Evolutionary conservation across 352 stramenopile genomes (phyloP).

Genomic region (Globisporangium okanoganense): DNA sequence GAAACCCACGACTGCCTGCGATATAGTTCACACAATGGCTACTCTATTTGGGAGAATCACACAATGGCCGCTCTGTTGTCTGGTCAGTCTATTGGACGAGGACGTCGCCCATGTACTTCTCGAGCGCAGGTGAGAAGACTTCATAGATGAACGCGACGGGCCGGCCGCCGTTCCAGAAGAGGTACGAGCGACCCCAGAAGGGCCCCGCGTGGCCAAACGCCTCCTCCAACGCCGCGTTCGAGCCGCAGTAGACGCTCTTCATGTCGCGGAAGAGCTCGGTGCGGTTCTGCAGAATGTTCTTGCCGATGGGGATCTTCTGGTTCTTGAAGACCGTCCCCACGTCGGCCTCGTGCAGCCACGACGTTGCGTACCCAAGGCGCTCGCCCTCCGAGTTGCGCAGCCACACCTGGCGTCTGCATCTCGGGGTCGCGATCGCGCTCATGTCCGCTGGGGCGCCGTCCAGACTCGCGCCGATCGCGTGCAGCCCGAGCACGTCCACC

Average conservation of each 20-base stretch:
- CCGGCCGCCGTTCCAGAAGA: constrained; percentile 80
- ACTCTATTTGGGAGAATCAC: not conserved
- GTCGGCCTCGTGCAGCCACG: constrained; percentile 65
- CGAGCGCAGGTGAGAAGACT: constrained; percentile 76
- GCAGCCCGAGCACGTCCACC: constrained; percentile 75
- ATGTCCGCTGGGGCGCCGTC: constrained; percentile 49
- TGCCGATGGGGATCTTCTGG: constrained; percentile 77
- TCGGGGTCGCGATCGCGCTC: constrained; percentile 42
- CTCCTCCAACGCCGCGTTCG: constrained; percentile 44
- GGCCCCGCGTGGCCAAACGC: constrained; percentile 62
- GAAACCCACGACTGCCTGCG: constrained; percentile 2
- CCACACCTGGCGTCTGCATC: constrained; percentile 73
- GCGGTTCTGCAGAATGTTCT: constrained; percentile 79
- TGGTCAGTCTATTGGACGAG: constrained; percentile 19
- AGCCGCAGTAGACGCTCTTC: constrained; percentile 73
- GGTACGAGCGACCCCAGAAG: constrained; percentile 83
- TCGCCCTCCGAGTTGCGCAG: constrained; percentile 68
- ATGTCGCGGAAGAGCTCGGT: constrained; percentile 86
- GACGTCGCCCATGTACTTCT: constrained; percentile 78
- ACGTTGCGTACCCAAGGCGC: constrained; percentile 76
- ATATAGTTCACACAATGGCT: not conserved
- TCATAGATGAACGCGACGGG: constrained; percentile 88
- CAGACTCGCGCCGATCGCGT: constrained; percentile 31
- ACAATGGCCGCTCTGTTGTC: not conserved
- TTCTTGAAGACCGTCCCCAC: constrained; percentile 77